Evolutionary conservation across 305 asterid genomes (phyloP).

Genomic region (Rubia peregrina): DNA sequence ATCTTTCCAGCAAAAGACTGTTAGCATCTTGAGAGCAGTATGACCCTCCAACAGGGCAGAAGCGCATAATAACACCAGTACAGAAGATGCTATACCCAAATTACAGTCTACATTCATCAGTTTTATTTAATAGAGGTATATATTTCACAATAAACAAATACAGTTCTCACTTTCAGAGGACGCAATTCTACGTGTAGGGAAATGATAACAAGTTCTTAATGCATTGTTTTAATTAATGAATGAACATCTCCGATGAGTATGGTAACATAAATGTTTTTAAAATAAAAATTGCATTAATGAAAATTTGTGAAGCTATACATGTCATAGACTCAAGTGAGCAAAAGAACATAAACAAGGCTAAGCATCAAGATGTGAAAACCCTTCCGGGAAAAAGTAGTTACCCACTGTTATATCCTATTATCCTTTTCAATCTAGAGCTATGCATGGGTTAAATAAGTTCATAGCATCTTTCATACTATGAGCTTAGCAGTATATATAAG

Average conservation of each 20-base stretch:
- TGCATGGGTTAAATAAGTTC: neutral
- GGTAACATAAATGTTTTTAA: neutral
- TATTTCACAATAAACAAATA: conserved; percentile 1
- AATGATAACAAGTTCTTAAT: neutral
- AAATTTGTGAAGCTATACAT: neutral
- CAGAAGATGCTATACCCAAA: neutral
- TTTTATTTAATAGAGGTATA: neutral
- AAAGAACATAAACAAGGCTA: neutral
- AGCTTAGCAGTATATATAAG: neutral
- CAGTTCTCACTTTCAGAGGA: neutral
- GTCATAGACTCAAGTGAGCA: neutral
- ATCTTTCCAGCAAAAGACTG: neutral
- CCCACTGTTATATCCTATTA: neutral
- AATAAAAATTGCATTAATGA: neutral
- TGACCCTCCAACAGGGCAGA: neutral
- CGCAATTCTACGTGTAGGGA: neutral
- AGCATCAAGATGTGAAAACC: neutral
- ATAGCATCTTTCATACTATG: neutral
- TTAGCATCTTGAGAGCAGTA: neutral
- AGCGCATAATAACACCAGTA: neutral
- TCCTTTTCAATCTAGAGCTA: neutral
- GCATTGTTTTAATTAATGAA: too few relatives aligned
- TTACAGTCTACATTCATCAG: neutral
- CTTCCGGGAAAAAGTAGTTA: conserved; percentile 1
- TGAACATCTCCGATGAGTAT: neutral